Evolutionary conservation across 176 grass and related monocot species (phyloP), one percentile per base, ranked within the genome.

Genomic region (Calamus simplicifolius): DNA sequence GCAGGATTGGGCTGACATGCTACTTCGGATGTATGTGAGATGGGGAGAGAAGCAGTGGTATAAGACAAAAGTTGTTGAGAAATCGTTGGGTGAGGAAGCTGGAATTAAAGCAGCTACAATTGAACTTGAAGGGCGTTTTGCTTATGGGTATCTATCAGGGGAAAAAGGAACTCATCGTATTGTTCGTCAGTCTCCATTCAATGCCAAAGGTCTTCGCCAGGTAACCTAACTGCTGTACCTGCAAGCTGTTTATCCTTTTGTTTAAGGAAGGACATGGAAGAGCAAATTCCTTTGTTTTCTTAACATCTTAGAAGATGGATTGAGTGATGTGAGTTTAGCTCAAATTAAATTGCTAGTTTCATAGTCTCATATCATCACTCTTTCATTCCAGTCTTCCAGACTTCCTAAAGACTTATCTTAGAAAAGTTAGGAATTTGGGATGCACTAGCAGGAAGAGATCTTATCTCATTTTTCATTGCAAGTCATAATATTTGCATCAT

Each of bases 101-200:
- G 92, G 92, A 56, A 97, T 97, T 67, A 97, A 97, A 77, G 90
- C 92, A 69, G 92, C 87, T 61, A 79, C 87, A 3, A 57, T 97
- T 67, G 92, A 97, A 72, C 27, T 97, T 50, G 77, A 87, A 52
- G 92, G 92, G 1, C 82, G 87, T 66, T 91, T 74, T 75, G 92
- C 75, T 14, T 97, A 97, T 82, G 92, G 92, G 13, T 97, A 97
- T 82, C 69, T 91, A 62, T 97, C 92, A 48, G 87, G 92, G 1
- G 92, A 97, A 78, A 97, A 97, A 85, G 92, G 92, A 49, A 97
- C 92, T 27, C 92, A 97, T 55, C 82, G 92, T 52, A 82, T 97
- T 64, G 92, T 97, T 52, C 92, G 92, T 17, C 92, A 88, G 38
- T 97, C 92, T 25, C 92, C 92, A 55, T 97, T 97, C 63, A 97